Percentiles rank a stretch among this genome's conserved stretches.
Evolutionary conservation across 768 basidiomycete genomes (phyloP).

Genomic region (Suillus fuscotomentosus): DNA sequence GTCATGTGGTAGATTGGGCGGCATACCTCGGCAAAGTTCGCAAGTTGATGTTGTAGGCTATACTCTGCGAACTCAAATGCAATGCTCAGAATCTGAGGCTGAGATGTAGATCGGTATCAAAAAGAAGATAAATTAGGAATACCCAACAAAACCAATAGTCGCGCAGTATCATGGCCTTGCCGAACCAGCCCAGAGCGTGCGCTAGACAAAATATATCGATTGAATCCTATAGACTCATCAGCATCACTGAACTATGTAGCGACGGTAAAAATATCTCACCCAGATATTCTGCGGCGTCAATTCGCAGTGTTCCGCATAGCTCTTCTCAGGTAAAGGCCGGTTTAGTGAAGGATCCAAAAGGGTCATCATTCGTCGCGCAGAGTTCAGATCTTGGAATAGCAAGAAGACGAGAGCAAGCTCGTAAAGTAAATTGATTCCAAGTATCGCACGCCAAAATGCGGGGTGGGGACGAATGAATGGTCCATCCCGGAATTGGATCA

Average conservation of each 20-base stretch:
- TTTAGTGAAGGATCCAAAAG: constrained; percentile 73
- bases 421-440: constrained; percentile 82
- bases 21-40: constrained; percentile 83
- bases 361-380: constrained; percentile 77
- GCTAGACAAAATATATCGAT: constrained; percentile 87
- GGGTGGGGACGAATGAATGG: constrained; percentile 89
- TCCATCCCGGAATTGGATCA: constrained; percentile 88
- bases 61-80: constrained; percentile 90
- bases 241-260: background rate
- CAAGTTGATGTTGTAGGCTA: constrained; percentile 82
- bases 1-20: constrained; percentile 16
- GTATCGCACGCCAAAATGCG: constrained; percentile 77
- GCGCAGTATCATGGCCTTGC: constrained; percentile 85
- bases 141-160: constrained; percentile 98
- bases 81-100: constrained; percentile 72
- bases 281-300: constrained; percentile 62
- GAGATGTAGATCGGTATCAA: constrained; percentile 8
- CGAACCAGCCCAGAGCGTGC: constrained; percentile 87
- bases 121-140: constrained; percentile 17
- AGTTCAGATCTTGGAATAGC: constrained; percentile 79
- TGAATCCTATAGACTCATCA: constrained; percentile 50
- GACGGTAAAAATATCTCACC: constrained; percentile 40
- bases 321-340: constrained; percentile 77
- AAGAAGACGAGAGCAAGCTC: constrained; percentile 82
- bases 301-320: constrained; percentile 79